Evolutionary conservation across 2,329 filamentous ascomycete species (phyloP).

Genomic region (Sporothrix curviconia): DNA sequence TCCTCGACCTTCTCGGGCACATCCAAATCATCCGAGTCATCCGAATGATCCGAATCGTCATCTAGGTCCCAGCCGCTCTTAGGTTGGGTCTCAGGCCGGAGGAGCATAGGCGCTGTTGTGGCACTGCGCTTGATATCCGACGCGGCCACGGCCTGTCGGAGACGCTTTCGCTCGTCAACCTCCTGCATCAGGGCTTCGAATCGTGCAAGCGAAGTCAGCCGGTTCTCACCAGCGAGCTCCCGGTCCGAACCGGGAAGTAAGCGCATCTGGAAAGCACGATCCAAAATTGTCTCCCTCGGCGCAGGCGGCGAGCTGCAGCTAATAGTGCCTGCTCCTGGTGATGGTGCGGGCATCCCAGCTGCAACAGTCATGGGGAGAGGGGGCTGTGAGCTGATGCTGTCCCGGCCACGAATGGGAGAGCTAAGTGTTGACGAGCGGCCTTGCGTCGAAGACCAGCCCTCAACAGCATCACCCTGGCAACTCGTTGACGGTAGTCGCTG

Average conservation of each 20-base stretch:
- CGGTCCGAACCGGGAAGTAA: conserved; percentile 55
- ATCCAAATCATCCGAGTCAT: conserved; percentile 39
- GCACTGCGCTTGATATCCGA: conserved; percentile 18
- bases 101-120: conserved; percentile 17
- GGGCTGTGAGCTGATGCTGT: conserved; percentile 47
- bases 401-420: conserved; percentile 49
- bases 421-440: conserved; percentile 52
- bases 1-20: conserved; percentile 35
- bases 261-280: conserved; percentile 57
- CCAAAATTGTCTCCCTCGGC: conserved; percentile 59
- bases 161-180: conserved; percentile 41
- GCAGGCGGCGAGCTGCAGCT: conserved; percentile 45
- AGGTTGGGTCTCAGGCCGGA: conserved; percentile 29
- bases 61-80: conserved; percentile 48
- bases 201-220: conserved; percentile 56
- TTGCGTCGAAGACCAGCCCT: conserved; percentile 55
- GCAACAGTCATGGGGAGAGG: conserved; percentile 28
- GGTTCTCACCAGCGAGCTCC: conserved; percentile 47
- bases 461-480: conserved; percentile 51
- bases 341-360: conserved; percentile 29
- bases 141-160: conserved; percentile 34
- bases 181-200: conserved; percentile 62
- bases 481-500: conserved; percentile 45
- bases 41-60: conserved; percentile 38
- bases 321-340: conserved; percentile 26